Evolutionary conservation across 805 yeast genomes (phyloP).

Genomic region (Cyberlindnera americana): DNA sequence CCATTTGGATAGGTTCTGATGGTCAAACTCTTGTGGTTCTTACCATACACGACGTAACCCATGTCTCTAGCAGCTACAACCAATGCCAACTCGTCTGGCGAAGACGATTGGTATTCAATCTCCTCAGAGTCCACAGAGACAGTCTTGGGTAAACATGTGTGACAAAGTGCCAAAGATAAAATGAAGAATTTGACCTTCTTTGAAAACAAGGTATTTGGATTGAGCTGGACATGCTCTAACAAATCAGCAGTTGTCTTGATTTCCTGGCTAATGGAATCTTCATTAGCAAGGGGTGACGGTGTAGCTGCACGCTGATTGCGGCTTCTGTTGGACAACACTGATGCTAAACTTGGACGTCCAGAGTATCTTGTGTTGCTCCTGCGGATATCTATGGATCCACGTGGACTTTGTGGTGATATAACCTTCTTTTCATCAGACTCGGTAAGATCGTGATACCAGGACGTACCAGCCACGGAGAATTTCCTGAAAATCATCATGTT

Average conservation of each 20-base stretch:
- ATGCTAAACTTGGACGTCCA: constrained; percentile 59
- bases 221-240: constrained; percentile 61
- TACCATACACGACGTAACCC: constrained; percentile 81
- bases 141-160: constrained; percentile 78
- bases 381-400: constrained; percentile 39
- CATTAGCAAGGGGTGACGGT: constrained; percentile 1
- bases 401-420: constrained; percentile 8
- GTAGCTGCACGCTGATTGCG: not conserved
- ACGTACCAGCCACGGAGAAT: constrained; percentile 79
- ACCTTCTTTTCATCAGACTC: constrained; percentile 13
- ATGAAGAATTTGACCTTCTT: constrained; percentile 75
- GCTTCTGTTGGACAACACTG: constrained; percentile 29
- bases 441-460: constrained; percentile 83
- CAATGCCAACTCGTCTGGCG: constrained; percentile 94
- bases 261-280: constrained; percentile 3
- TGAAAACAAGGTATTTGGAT: constrained; percentile 70
- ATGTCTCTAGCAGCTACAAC: constrained; percentile 93
- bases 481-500: constrained; percentile 91
- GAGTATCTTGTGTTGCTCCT: constrained; percentile 37
- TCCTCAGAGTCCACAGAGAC: constrained; percentile 35
- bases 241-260: constrained; percentile 61
- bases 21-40: constrained; percentile 54
- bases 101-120: constrained; percentile 85
- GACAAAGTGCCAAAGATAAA: constrained; percentile 81
- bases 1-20: constrained; percentile 84